phyloP scores from a whole-genome alignment of 306 rosid species.

The Arachis hypogaea region DNA sequence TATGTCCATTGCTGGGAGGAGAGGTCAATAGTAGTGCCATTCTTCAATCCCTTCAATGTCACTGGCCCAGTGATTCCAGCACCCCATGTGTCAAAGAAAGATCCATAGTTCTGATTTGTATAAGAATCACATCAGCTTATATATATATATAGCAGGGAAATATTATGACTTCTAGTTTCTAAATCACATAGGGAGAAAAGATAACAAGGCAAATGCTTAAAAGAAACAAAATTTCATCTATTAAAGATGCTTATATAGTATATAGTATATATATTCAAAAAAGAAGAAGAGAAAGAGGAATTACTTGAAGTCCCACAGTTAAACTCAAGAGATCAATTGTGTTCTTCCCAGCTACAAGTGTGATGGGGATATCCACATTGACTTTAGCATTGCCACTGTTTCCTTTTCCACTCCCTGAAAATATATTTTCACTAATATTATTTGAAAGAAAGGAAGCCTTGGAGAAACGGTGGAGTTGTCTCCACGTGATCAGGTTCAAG shows the following conservation, averaged over 20 bases:
- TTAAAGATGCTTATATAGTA: slow-evolving; percentile 1
- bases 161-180: background rate
- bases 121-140: slow-evolving; percentile 32
- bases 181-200: no score
- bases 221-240: slow-evolving; percentile 29
- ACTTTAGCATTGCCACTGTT: slow-evolving; percentile 52
- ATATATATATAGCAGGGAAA: background rate
- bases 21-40: slow-evolving; percentile 68
- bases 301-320: slow-evolving; percentile 97
- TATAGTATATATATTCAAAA: background rate
- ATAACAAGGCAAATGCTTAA: slow-evolving; percentile 2
- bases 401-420: slow-evolving; percentile 71
- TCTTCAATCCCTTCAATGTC: slow-evolving; percentile 57
- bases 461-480: no score
- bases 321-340: slow-evolving; percentile 83
- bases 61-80: slow-evolving; percentile 98
- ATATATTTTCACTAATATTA: slow-evolving; percentile 3
- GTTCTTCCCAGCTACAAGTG: slow-evolving; percentile 71
- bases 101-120: slow-evolving; percentile 75
- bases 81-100: slow-evolving; percentile 66
- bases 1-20: slow-evolving; percentile 84
- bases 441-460: background rate
- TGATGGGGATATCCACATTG: slow-evolving; percentile 57
- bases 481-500: no score
- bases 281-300: slow-evolving; percentile 12